Conservation (phyloP, 805 yeast species). For the Wickerhamomyces alni region DNA sequence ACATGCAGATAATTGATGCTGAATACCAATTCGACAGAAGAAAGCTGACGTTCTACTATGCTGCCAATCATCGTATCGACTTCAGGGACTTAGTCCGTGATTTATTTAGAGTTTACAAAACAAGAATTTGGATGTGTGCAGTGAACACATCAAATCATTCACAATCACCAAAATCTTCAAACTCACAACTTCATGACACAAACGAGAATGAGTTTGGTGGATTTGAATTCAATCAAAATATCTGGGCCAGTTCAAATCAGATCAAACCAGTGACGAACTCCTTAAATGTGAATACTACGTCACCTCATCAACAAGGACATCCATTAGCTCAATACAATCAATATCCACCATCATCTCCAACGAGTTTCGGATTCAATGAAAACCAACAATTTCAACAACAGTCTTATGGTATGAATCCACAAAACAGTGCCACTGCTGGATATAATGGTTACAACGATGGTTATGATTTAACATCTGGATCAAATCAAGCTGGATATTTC, state of each 20-base stretch:
- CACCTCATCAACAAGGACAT: neutral
- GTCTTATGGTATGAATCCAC: neutral
- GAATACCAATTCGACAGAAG: conserved; percentile 81
- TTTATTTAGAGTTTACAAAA: conserved; percentile 67
- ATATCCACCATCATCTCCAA: too few relatives aligned
- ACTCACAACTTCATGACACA: neutral
- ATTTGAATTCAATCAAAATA: conserved; percentile 10
- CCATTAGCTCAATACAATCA: neutral
- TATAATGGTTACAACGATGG: neutral
- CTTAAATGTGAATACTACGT: neutral
- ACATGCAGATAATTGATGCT: conserved; percentile 61
- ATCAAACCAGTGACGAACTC: neutral
- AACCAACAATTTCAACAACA: neutral
- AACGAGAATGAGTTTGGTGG: conserved; percentile 4
- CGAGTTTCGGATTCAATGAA: neutral
- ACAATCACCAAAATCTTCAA: conserved; percentile 1
- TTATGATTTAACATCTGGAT: neutral
- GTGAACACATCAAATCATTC: conserved; percentile 26
- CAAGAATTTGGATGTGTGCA: conserved; percentile 83
- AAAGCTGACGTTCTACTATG: conserved; percentile 68
- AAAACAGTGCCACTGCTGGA: neutral
- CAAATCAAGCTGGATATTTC: neutral
- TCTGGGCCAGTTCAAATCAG: conserved; percentile 3
- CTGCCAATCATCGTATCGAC: conserved; percentile 63
- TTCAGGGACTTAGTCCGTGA: conserved; percentile 71